These are phyloP conservation scores for Macadamia tetraphylla DNA, from an alignment of 164 flowering plant species.

Conservation along the genomic window DNA sequence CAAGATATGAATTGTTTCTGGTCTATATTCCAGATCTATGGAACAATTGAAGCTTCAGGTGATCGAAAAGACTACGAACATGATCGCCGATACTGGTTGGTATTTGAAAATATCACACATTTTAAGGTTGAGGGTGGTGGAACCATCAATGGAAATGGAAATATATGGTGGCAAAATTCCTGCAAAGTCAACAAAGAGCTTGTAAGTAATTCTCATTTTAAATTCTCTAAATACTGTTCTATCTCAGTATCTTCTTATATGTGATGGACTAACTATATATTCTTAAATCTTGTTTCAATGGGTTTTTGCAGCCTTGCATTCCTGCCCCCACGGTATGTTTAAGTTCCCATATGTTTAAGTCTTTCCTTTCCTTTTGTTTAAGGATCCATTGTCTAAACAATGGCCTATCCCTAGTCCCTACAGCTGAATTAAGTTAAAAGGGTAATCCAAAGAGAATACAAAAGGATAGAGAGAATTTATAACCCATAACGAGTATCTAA, in stretches of 20 bases:
- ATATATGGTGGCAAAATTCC: constrained; percentile 6
- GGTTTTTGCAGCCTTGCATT: constrained; percentile 69
- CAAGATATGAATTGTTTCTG: neutral
- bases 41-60: constrained; percentile 57
- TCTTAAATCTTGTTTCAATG: constrained; percentile 6
- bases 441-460: too few species aligned
- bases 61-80: constrained; percentile 40
- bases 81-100: constrained; percentile 44
- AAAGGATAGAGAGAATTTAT: too few species aligned
- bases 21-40: constrained; percentile 42
- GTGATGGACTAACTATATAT: neutral
- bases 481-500: too few species aligned
- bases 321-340: constrained; percentile 76
- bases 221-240: neutral
- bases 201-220: constrained; percentile 19
- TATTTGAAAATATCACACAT: constrained; percentile 28
- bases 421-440: too few species aligned
- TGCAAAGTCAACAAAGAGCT: constrained; percentile 46
- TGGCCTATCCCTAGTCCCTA: too few species aligned
- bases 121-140: constrained; percentile 48
- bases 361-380: neutral
- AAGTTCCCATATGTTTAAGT: neutral
- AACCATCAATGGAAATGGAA: constrained; percentile 53
- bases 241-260: neutral
- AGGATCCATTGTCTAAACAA: too few species aligned